Evolutionary conservation across 2,329 filamentous ascomycete species (phyloP), one percentile per base, ranked within the genome.

Genomic region (Alternaria sp.): DNA sequence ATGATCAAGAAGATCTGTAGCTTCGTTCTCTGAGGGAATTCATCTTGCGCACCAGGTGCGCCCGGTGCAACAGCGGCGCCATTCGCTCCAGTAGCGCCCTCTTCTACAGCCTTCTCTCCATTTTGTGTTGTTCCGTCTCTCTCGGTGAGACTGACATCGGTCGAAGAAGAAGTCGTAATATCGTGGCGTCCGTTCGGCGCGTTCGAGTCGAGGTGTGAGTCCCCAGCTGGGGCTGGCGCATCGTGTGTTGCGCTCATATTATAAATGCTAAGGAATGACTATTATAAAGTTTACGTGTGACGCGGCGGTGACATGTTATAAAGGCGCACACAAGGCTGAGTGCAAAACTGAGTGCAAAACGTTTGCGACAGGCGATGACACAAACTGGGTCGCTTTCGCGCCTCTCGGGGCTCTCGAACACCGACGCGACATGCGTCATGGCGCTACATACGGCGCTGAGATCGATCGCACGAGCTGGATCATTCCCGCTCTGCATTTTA

Each of bases 1-100:
- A 85, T 85, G 68, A 86, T 85, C 60, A 86, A 65, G 6, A 79
- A 78, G 59, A 84, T 81, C 72, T 85, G 80, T 43, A 77, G 68
- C 63, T 75, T 78, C 63, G 79, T 81, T 49, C 81, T 74, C 53
- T 72, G 65, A 14, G 71, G 75, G 45, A 65, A 69, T 56, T 75
- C 73, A n/a, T 69, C 65, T 58, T 65, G 73, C 23, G 58, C 65
- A 21, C 57, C 65, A n/a, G 55, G 58, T 26, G 61, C 64, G 55
- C 69, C 44, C 26, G 66, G 61, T 5, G 61, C 67, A 54, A 49
- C 59, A 53, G 53, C 55, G 41, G 59, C 60, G 28, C 57, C 63
- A 60, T 65, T 44, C 37, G 28, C 33, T 37, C 60, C 49, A 25
- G 18, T 50, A 47, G 59, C 23, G 33, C 63, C 43, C 30, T 54